Conservation (phyloP, 78 protist genomes). For the Dictyostelium citrinum region DNA sequence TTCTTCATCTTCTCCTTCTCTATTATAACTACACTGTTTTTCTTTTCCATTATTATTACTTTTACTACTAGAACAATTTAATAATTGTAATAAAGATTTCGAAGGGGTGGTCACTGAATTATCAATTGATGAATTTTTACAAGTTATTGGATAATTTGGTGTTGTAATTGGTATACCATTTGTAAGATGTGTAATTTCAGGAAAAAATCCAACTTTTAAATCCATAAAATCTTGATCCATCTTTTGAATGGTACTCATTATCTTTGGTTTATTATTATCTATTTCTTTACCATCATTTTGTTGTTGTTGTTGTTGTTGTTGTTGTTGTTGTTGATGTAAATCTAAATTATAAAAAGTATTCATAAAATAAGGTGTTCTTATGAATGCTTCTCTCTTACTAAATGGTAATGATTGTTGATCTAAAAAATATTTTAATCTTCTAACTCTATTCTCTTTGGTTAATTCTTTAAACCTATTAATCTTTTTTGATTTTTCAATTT, state of each 20-base stretch:
- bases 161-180: constrained; percentile 23
- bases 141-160: neutral
- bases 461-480: neutral
- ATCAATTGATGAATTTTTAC: constrained; percentile 8
- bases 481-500: constrained; percentile 9
- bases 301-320: neutral
- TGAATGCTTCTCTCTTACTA: constrained; percentile 1
- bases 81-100: neutral
- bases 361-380: constrained; percentile 55
- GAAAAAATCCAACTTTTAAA: constrained; percentile 47
- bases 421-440: constrained; percentile 17
- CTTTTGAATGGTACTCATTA: constrained; percentile 1
- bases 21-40: neutral
- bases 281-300: neutral
- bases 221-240: constrained; percentile 25
- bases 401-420: constrained; percentile 30
- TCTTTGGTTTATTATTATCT: neutral
- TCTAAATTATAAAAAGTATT: constrained; percentile 2
- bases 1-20: neutral
- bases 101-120: neutral
- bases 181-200: constrained; percentile 40
- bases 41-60: neutral
- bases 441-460: constrained; percentile 28
- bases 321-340: neutral
- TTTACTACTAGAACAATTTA: neutral